Conservation (phyloP, 2,329 filamentous ascomycete species). For the Alternaria hordeiaustralica region DNA sequence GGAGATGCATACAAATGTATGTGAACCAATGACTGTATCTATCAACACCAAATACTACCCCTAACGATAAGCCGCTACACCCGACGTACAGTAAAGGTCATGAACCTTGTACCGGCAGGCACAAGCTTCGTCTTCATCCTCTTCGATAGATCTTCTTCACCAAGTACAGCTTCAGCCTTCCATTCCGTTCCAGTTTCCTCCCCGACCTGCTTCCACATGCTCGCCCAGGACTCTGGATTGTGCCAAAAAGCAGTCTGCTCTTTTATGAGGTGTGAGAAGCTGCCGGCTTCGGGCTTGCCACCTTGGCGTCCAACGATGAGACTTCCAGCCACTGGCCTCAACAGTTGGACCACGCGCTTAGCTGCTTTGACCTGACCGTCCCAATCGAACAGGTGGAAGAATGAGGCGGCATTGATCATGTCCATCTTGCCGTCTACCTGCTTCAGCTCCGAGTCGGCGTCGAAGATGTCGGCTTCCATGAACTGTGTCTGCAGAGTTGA, state of each 20-base stretch:
- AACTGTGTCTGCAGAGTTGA: constrained; percentile 57
- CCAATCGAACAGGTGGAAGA: constrained; percentile 55
- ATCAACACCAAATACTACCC: background rate
- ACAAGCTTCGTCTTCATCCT: constrained; percentile 27
- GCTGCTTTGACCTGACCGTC: constrained; percentile 49
- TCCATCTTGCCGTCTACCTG: constrained; percentile 50
- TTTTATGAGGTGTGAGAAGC: constrained; percentile 24
- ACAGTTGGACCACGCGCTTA: constrained; percentile 38
- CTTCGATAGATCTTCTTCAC: constrained; percentile 30
- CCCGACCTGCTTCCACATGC: constrained; percentile 50
- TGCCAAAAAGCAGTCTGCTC: constrained; percentile 44
- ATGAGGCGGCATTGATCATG: constrained; percentile 51
- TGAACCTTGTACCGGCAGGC: constrained; percentile 31
- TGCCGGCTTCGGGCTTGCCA: constrained; percentile 39
- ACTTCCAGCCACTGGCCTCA: constrained; percentile 43
- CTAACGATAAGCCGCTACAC: constrained; percentile 5
- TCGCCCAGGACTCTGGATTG: constrained; percentile 44
- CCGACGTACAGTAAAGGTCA: constrained; percentile 37
- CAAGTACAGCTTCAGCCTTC: constrained; percentile 40
- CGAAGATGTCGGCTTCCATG: constrained; percentile 58
- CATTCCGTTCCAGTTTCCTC: constrained; percentile 47
- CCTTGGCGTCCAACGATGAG: constrained; percentile 51
- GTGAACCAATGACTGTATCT: background rate
- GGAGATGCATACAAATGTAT: background rate
- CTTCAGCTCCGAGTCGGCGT: constrained; percentile 37